Evolutionary conservation across 2,329 filamentous ascomycete species (phyloP), one percentile per base, ranked within the genome.

Genomic region (Cadophora sp.): DNA sequence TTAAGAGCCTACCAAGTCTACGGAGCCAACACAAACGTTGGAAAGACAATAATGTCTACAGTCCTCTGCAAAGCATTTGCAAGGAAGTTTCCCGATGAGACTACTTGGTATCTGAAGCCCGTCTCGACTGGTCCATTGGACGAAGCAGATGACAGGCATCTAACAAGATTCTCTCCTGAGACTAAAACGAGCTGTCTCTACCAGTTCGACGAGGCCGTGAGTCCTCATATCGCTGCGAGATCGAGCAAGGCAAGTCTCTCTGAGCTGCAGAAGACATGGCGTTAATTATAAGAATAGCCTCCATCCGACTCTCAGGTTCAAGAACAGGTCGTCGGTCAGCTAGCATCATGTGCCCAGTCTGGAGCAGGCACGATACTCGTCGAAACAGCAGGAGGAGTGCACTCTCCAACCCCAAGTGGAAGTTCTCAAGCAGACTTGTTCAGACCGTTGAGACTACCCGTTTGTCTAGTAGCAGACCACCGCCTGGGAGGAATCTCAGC

Each of bases 11-110:
- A 92, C 72, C 92, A 96, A 78, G 82, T 96, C 45, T 96, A 91
- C 74, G 93, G 93, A 33, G 91, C 93, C 56, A 96, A 95, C 74
- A 96, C 93, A 0, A 88, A 92, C 71, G 91, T 96, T 30, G 93
- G 93, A 70, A 96, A 96, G 82, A 96, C 93, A 0, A 87, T 96
- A 39, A 85, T 94, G 66, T 90, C 91, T 1, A 93, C 91, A 0
- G 79, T 93, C 14, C 81, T 96, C 3, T 91, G 88, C 77, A 88
- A 86, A 69, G 85, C 89, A 9, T 84, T 89, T 4, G 80, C 79
- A 45, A 81, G 79, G 30, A 79, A 80, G 47, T 81, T 82, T 70
- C 77, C 78, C 8, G 74, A 80, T 22, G 83, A 85, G 55, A 79
- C 80, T 22, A 84, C 89, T 0, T 83, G 85, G 13, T 96, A 92